Evolutionary conservation across 495 filamentous ascomycete genomes (phyloP), one percentile per base, ranked within the genome.

Genomic region (Podospora bellae-mahoneyi): DNA sequence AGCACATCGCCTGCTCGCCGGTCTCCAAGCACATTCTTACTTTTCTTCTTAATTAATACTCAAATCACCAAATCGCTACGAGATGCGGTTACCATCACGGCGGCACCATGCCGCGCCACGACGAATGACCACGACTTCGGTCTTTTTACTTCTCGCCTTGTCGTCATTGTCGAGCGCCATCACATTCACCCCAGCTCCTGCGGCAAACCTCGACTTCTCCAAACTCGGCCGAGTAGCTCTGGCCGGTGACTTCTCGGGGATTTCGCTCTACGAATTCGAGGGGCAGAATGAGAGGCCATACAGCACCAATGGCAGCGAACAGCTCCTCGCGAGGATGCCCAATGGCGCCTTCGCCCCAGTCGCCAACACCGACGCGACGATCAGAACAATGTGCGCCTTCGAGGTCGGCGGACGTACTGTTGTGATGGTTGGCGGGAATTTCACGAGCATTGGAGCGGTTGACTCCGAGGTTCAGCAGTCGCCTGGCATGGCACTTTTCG

Each of bases 361-460:
- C 48, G 87, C 86, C 20, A 79, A 86, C 57, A 87, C 95, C 55
- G 93, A 99, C 78, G 93, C 87, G 39, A 84, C 88, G 27, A 97
- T 99, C 71, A 84, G 86, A 71, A 84, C 90, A 44, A 93, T 98
- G 91, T 98, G 96, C 80, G 80, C 90, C 20, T 94, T 94, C 74
- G 82, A 87, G 19, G 79, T 86, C 76, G 83, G 84, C 55, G 83
- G 91, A 77, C 91, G 91, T 61, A 85, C 79, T 4, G 80, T 89
- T 48, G 86, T 97, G 30, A 87, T 97, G 26, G 85, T 97, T 4
- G 95, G 90, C 27, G 95, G 95, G 16, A 98, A 97, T 80, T 99
- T 99, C 77, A 97, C 94, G n/a, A 96, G 91, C 73, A 78, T 99
- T 53, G 91, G 89, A 44, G 88, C 87, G 34, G 27, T 60, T 48